Evolutionary conservation across 805 yeast species (phyloP).

Genomic region (Candida qinlingensis): DNA sequence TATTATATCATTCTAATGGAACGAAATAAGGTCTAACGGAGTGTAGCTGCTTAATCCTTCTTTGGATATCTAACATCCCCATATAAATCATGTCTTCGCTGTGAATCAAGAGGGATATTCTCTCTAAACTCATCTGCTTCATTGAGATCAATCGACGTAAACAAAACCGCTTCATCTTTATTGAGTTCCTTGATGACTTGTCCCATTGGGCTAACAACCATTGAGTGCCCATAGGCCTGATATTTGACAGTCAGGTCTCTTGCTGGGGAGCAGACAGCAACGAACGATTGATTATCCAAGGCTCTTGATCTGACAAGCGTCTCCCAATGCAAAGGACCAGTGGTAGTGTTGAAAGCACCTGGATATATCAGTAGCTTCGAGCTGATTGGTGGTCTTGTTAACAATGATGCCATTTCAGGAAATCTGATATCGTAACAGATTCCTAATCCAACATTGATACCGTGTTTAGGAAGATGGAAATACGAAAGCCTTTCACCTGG

Average conservation of each 20-base stretch:
- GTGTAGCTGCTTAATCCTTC: neutral
- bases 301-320: slow-evolving; percentile 68
- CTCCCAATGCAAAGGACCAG: slow-evolving; percentile 84
- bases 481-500: slow-evolving; percentile 13
- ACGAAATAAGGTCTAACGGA: too few relatives aligned
- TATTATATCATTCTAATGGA: neutral
- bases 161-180: slow-evolving; percentile 64
- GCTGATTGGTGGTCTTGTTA: slow-evolving; percentile 36
- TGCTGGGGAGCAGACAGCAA: slow-evolving; percentile 83
- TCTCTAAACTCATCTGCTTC: slow-evolving; percentile 48
- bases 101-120: slow-evolving; percentile 60
- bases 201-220: slow-evolving; percentile 61
- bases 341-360: slow-evolving; percentile 79
- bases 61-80: slow-evolving; percentile 29
- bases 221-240: slow-evolving; percentile 64
- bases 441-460: slow-evolving; percentile 85
- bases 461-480: slow-evolving; percentile 43
- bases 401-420: slow-evolving; percentile 69
- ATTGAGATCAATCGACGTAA: slow-evolving; percentile 61
- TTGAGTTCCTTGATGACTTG: slow-evolving; percentile 64
- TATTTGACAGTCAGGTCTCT: slow-evolving; percentile 59
- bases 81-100: slow-evolving; percentile 59
- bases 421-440: slow-evolving; percentile 79
- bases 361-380: slow-evolving; percentile 77
- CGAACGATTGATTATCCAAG: slow-evolving; percentile 67